phyloP scores from a whole-genome alignment of 345 rosid genomes.

The Acer campestre region DNA sequence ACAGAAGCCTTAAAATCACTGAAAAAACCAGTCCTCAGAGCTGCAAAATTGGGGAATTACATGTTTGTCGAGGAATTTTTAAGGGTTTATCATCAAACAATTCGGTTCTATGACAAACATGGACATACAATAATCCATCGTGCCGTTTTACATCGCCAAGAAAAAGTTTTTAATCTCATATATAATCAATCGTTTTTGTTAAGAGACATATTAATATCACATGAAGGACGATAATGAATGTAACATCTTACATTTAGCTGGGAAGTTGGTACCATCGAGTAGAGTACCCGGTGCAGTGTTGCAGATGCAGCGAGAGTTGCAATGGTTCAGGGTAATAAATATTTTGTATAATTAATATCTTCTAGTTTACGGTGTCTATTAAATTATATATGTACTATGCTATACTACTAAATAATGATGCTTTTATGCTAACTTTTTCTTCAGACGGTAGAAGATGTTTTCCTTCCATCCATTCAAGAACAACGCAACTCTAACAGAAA shows the following conservation, averaged over 20 bases:
- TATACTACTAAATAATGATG: too few species aligned
- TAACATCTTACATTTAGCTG: conserved; percentile 23
- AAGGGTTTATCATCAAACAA: too few species aligned
- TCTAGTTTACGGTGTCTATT: too few species aligned
- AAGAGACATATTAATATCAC: not conserved
- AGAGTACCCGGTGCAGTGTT: conserved; percentile 25
- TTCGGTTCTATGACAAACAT: too few species aligned
- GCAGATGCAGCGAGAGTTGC: conserved; percentile 20
- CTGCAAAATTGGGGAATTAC: not conserved
- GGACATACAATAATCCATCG: not conserved
- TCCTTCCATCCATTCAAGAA: not conserved
- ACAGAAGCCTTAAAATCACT: not conserved
- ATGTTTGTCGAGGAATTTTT: not conserved
- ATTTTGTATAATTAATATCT: too few species aligned
- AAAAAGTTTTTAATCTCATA: conserved; percentile 18
- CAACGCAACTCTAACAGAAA: rapidly evolving
- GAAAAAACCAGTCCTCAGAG: not conserved
- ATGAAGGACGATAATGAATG: too few species aligned
- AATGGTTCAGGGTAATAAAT: not conserved
- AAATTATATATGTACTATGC: too few species aligned
- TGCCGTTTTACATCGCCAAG: conserved; percentile 24
- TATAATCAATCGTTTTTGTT: not conserved
- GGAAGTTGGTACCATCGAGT: not conserved
- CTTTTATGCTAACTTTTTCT: too few species aligned
- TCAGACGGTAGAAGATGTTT: not conserved